Evolutionary conservation across 192 early-diverging fungal species (phyloP).

Genomic region (Gryganskiella cystojenkinii): DNA sequence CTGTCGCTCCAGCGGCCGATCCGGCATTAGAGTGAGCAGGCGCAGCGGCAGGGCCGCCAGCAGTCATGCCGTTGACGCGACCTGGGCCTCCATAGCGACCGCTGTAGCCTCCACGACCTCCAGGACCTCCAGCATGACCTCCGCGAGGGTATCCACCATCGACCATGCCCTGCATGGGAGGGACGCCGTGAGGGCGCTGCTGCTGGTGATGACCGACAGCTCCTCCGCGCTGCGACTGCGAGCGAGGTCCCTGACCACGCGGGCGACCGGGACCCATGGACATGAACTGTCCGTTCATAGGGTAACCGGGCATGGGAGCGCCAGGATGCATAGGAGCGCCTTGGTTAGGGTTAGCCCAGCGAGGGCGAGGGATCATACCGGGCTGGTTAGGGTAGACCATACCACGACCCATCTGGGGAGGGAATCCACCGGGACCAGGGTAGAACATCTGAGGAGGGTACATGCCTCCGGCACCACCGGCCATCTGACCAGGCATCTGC

Average conservation of each 20-base stretch:
- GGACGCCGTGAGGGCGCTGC: slow-evolving; percentile 11
- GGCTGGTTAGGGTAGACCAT: slow-evolving; percentile 50
- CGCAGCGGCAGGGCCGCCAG: slow-evolving; percentile 9
- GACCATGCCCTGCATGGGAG: slow-evolving; percentile 17
- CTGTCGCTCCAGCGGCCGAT: slow-evolving; percentile 9
- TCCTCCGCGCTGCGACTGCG: slow-evolving; percentile 3
- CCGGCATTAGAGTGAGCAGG: slow-evolving; percentile 22
- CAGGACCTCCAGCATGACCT: slow-evolving; percentile 8
- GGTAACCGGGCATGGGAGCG: slow-evolving; percentile 41
- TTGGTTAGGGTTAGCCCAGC: slow-evolving; percentile 43
- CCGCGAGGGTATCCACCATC: neutral
- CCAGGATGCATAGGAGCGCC: slow-evolving; percentile 48
- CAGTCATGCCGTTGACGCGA: slow-evolving; percentile 9
- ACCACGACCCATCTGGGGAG: slow-evolving; percentile 51
- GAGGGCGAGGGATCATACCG: slow-evolving; percentile 49
- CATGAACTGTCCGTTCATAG: slow-evolving; percentile 33
- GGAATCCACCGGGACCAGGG: slow-evolving; percentile 44
- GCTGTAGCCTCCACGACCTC: slow-evolving; percentile 37
- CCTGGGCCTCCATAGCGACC: slow-evolving; percentile 23
- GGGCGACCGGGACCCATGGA: slow-evolving; percentile 61
- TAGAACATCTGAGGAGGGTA: slow-evolving; percentile 54
- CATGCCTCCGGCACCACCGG: slow-evolving; percentile 30
- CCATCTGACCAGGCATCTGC: slow-evolving; percentile 64
- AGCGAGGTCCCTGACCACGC: slow-evolving; percentile 37
- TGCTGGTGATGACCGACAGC: slow-evolving; percentile 17